Base-by-base conservation (phyloP, 2,329 filamentous ascomycete species). In the Pseudogymnoascus sp. region DNA sequence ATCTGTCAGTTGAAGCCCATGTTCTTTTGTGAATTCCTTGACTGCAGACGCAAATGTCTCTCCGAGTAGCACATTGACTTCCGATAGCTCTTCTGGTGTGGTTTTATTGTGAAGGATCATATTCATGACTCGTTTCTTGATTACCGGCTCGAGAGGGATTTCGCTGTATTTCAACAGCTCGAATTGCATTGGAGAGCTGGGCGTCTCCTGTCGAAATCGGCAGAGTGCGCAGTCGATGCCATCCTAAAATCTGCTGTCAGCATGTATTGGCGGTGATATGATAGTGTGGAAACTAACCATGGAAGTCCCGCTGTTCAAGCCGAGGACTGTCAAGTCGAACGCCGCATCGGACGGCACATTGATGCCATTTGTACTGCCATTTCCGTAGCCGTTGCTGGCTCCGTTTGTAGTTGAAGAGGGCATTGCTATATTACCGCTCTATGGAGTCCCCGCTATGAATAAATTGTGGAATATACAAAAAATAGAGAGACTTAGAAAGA, bases 211-310 rank as follows among this genome's bases (percentile, higher is more conserved):
- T 56, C 74, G 75, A 70, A 85, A 86, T 61, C 74, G 80, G 67
- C 83, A 84, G 7, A 85, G 75, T 1, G 81, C 83, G 67, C 82
- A 85, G 70, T 85, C 82, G 49, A 87, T 84, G 25, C 80, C 79
- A 69, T 83, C 81, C 65, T 62, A 12, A 6, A 23, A 25, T 46
- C 11, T 46, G 21, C 21, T 46, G 42, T 46, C 21, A 46, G 42
- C 42, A 11, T 6, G 12, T 59, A 38, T 25, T n/a, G 23, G n/a
- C 61, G 43, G 12, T 9, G 25, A 59, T 23, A 36, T 25, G 25
- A 46, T 21, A 46, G 21, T 25, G 21, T 25, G 25, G 5, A 46
- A 46, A 16, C 67, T 64, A 42, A 70, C 69, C 82, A 85, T 81
- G 0, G 78, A 79, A 3, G 80, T 82, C 28, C 80, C 81, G 62